Conservation (phyloP, 306 rosid species). For the Acacia acuminata region DNA sequence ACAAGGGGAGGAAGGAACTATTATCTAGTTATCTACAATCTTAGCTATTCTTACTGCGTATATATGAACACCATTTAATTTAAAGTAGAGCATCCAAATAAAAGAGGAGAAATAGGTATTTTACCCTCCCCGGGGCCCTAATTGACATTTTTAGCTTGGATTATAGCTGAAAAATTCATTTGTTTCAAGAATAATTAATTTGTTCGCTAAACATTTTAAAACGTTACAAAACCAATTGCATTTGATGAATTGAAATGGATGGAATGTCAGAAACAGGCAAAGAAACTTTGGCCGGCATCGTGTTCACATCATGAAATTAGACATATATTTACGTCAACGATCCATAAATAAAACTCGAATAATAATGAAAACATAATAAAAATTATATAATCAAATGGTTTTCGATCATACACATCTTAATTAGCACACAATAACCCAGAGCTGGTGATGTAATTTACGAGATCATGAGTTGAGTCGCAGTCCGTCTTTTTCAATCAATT, state of each 20-base stretch:
- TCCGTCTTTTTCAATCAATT: conserved; percentile 13
- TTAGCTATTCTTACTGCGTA: neutral
- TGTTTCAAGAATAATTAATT: neutral
- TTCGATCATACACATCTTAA: neutral
- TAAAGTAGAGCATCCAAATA: neutral
- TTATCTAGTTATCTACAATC: neutral
- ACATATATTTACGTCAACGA: neutral
- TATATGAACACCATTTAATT: too few species aligned
- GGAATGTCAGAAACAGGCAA: neutral
- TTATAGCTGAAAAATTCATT: neutral
- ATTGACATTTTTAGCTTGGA: neutral
- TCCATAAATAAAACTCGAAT: neutral
- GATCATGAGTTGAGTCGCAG: conserved; percentile 36
- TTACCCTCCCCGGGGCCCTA: neutral
- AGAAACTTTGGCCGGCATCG: conserved; percentile 26
- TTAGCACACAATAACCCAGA: neutral
- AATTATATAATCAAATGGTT: neutral
- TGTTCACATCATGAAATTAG: neutral
- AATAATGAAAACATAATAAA: neutral
- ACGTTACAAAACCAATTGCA: neutral
- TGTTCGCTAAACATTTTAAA: neutral
- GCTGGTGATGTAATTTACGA: neutral
- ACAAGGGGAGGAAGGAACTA: neutral
- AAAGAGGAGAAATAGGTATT: neutral
- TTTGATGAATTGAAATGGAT: conserved; percentile 2